These are phyloP conservation scores for Firmiana major DNA, from an alignment of 345 rosid species.

Conservation along the genomic window DNA sequence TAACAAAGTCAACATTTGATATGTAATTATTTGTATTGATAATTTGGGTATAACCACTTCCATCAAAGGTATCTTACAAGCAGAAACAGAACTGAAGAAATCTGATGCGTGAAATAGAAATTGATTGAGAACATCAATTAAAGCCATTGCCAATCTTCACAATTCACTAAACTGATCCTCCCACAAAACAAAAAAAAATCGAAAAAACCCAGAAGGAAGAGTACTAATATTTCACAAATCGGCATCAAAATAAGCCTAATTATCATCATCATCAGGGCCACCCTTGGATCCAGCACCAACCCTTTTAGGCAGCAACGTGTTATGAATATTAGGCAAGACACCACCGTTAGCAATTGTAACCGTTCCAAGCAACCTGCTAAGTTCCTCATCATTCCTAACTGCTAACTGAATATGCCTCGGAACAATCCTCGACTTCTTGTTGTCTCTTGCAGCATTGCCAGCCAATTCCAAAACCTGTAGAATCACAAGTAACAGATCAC, in stretches of 20 bases:
- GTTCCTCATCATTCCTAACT: constrained; percentile 36
- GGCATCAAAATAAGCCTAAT: not conserved
- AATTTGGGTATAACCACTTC: not conserved
- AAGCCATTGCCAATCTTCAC: not conserved
- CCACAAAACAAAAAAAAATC: not conserved
- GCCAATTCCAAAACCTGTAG: constrained; percentile 38
- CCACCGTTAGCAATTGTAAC: constrained; percentile 15
- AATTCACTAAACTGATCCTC: not conserved
- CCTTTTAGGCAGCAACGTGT: constrained; percentile 10
- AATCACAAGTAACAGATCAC: not conserved
- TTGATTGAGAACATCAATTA: not conserved
- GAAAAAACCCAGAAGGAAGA: not conserved
- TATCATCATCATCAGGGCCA: constrained; percentile 11
- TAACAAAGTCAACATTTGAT: not conserved
- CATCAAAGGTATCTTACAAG: not conserved
- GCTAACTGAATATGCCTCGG: constrained; percentile 38
- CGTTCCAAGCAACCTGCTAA: constrained; percentile 14
- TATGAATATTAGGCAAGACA: constrained; percentile 17
- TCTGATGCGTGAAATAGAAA: not conserved
- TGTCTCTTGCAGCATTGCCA: constrained; percentile 39
- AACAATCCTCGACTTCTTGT: constrained; percentile 35
- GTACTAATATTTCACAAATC: not conserved
- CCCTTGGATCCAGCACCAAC: not conserved
- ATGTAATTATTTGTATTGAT: not conserved
- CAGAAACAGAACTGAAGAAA: not conserved